A percentile compares a stretch with the other conserved stretches of the same genome.
Evolutionary conservation across 495 filamentous ascomycete genomes (phyloP).

Genomic region (Aspergillus coremiiformis): DNA sequence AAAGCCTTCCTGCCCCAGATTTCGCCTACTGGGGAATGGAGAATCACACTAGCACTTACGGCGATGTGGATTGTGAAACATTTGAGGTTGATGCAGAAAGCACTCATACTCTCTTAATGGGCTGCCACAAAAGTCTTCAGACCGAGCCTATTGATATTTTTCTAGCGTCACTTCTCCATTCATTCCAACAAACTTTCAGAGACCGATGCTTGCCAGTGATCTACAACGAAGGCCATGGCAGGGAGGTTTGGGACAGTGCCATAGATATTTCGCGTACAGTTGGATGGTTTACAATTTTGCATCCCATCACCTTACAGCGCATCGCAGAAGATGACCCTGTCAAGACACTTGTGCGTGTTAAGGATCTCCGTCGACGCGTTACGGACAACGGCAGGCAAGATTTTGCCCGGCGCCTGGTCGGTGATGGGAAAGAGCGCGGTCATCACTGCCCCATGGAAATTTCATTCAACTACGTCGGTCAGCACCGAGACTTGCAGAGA

Average conservation of each 20-base stretch:
- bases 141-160: conserved; percentile 51
- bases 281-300: conserved; percentile 56
- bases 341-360: conserved; percentile 37
- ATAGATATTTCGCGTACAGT: conserved; percentile 53
- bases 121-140: conserved; percentile 38
- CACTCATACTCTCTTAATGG: conserved; percentile 36
- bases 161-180: conserved; percentile 43
- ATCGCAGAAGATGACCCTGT: conserved; percentile 24
- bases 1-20: conserved; percentile 23
- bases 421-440: conserved; percentile 29
- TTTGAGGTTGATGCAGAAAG: conserved; percentile 41
- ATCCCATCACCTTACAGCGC: conserved; percentile 34
- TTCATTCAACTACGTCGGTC: conserved; percentile 62
- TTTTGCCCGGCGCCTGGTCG: conserved; percentile 42
- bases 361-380: conserved; percentile 38
- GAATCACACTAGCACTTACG: conserved; percentile 36
- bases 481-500: conserved; percentile 55
- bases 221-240: conserved; percentile 50
- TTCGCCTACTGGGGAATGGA: conserved; percentile 49
- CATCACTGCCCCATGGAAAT: conserved; percentile 59
- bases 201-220: conserved; percentile 50
- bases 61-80: conserved; percentile 38
- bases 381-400: conserved; percentile 44
- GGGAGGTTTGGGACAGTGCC: conserved; percentile 43
- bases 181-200: conserved; percentile 42